Base-by-base conservation (phyloP, 2,329 filamentous ascomycete species). In the Apiospora malaysiana region DNA sequence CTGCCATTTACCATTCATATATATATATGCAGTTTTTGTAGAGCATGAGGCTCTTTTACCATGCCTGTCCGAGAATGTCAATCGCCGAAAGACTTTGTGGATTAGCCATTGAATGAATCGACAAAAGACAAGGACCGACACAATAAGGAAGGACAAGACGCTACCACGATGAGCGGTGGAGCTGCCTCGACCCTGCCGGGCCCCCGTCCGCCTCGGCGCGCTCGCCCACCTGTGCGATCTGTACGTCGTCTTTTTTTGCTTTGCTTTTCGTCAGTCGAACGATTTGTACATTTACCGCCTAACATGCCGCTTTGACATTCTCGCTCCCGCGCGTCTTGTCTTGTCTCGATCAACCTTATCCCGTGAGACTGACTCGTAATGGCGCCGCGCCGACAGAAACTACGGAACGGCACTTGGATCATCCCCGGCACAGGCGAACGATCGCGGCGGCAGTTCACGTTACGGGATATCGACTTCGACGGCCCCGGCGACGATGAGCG, bases 361-460 rank as follows among this genome's bases (percentile, higher is more conserved):
- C 5, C 37, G 71, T 79, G 56, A 63, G 78, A 89, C 32, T 84
- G 82, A 66, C 83, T 89, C 83, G 89, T 73, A 85, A 86, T 69
- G 85, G 88, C 87, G 85, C 27, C 83, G 82, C 71, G 82, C 81
- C 73, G 74, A 78, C 78, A 91, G 89, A 90, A 94, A 87, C 86
- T 97, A 72, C 91, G 92, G 75, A 93, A 95, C 79, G 93, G 93
- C 74, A 96, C 94, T 63, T 94, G 97, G 80, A 92, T 98, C 76
- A 88, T 97, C 70, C 94, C 95, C 9, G 86, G 88, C 71, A 98
- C 94, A 2, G 95, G 95, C 77, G 93, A 97, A 81, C 93, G 94
- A 74, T 89, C 94, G 66, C 92, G 91, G 78, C 92, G 93, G 73
- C 88, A 92, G 73, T 94, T 97, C 76, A 95, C 92, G 27, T 85